A percentile compares a stretch with the other conserved stretches of the same genome.
phyloP scores from a whole-genome alignment of 768 basidiomycete species.

The Lactifluus echinatus region DNA sequence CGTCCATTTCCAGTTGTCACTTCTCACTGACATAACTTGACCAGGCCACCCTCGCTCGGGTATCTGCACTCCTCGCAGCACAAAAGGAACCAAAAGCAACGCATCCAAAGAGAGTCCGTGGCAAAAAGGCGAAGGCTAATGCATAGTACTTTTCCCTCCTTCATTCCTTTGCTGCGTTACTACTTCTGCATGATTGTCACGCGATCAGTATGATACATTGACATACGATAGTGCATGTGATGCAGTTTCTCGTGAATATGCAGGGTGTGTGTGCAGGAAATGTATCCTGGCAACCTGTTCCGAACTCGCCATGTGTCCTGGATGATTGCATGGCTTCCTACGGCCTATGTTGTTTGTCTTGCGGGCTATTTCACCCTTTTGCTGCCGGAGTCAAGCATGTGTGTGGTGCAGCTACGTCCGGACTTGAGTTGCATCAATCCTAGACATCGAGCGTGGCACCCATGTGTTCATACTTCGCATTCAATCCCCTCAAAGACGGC shows the following conservation, averaged over 20 bases:
- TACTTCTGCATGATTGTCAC: not conserved
- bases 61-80: constrained; percentile 59
- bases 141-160: not conserved
- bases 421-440: not conserved
- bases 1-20: not conserved
- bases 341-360: not conserved
- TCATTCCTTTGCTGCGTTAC: not conserved
- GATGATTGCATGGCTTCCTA: not conserved
- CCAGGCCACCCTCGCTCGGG: constrained; percentile 69
- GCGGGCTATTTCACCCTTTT: not conserved
- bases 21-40: constrained; percentile 3
- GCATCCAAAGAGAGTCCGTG: constrained; percentile 63
- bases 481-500: not conserved
- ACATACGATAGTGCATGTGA: not conserved
- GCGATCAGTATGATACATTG: not conserved
- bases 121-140: constrained; percentile 44
- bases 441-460: not conserved
- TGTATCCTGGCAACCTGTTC: not conserved
- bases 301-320: not conserved
- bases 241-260: not conserved
- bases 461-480: too few relatives aligned
- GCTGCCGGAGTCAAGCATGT: not conserved
- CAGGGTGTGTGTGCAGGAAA: not conserved
- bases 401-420: too few relatives aligned
- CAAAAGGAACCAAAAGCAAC: constrained; percentile 63